Evolutionary conservation across 2,329 filamentous ascomycete genomes (phyloP), one percentile per base, ranked within the genome.

Genomic region (Ophiocordyceps robertsii): DNA sequence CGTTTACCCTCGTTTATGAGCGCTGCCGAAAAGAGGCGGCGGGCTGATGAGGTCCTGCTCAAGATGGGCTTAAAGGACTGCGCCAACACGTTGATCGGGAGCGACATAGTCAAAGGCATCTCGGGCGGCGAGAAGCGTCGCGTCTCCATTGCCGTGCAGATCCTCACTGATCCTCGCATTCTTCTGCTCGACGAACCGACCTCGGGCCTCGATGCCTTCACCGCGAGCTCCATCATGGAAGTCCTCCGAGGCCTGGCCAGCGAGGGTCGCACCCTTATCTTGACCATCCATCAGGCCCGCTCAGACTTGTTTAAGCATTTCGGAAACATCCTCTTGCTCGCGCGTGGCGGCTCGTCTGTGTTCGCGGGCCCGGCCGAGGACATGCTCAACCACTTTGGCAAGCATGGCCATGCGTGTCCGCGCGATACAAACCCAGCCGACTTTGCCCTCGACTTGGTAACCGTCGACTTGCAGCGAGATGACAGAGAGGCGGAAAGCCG

Each of bases 21-120:
- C 19, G 77, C 68, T 37, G 67, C 72, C 4, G 77, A 87, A 49
- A 88, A 87, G 59, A 60, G 71, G 44, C 69, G 69, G 16, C 71
- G 79, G 2, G 83, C 83, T 0, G 82, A 88, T 50, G 78, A 84
- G 14, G 75, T 87, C 0, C 61, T 89, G 2, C 57, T 83, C 14
- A 85, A 85, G 54, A 78, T 88, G 72, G 84, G 84, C 0, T 60
- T 88, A 4, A 86, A 85, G 51, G 83, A 88, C 49, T 88, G 83
- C 48, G 84, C 82, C 1, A 76, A 87, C 53, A 85, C 83, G 42
- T 58, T 87, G 0, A 73, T 89, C 9, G 84, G 84, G 3, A 81
- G 73, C 44, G 80, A 84, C 9, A 59, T 84, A 4, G 70, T 84
- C 49, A 88, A 88, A 56, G 83, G 84, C 0, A 87, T 89, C 29